Base-by-base conservation (phyloP, 352 stramenopile species). In the Phytophthora europaea region DNA sequence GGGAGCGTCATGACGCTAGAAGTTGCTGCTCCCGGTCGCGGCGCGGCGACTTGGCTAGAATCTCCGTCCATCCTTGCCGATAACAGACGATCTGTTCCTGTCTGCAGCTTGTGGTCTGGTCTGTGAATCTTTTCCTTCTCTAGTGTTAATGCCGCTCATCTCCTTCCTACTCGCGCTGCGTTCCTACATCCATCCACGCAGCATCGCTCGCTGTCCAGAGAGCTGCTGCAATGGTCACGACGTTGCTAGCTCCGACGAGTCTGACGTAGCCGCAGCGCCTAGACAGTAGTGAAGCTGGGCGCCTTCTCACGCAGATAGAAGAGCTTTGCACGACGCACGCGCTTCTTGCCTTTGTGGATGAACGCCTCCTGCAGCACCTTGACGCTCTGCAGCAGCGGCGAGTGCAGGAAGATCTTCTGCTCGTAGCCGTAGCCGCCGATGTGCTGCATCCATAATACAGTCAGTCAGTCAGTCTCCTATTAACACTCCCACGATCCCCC, bases 331-430 rank as follows among this genome's bases (percentile, higher is more conserved):
- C 93, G 87, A 59, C 92, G 89, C 70, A 97, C 91, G 34, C 91
- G 85, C 85, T 98, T 98, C 85, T 96, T 94, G 75, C 92, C 92
- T 78, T 95, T 96, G 76, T 95, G 89, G 77, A 98, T 95, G 76
- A 96, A 98, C 58, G 90, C 92, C 69, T 95, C 75, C 78, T 97
- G 77, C 68, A 97, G 57, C 64, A 98, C 78, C 78, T 94, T 96
- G 70, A 98, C 83, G 63, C 84, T 92, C 76, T 97, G 82, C 58
- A 98, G 77, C 58, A 98, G 79, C 50, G 93, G 93, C 67, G 87
- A 97, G 78, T 97, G 85, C 77, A 94, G 62, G 66, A 95, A 95
- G 61, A 95, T 95, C 79, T 93, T 95, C 73, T 95, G 88, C 78
- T 95, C 88, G 80, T 93, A 95, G 36, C 88, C 88, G 72, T 92